phyloP scores from a whole-genome alignment of 805 yeast genomes.

The Saturnispora gosingensis region DNA sequence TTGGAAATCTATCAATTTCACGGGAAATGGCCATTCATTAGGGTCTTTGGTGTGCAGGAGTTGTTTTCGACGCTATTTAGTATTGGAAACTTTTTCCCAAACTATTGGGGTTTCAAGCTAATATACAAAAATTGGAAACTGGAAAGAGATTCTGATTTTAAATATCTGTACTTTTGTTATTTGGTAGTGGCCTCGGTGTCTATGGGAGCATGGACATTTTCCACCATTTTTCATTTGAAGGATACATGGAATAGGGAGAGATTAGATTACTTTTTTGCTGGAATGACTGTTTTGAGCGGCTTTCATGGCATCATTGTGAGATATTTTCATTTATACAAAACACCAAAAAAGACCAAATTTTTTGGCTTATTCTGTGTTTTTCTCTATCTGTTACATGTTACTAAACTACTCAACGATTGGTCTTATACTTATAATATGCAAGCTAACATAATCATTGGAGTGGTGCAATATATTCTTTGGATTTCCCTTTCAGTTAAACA shows the following conservation, averaged over 20 bases:
- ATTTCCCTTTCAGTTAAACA: conserved; percentile 27
- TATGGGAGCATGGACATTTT: conserved; percentile 81
- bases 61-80: conserved; percentile 73
- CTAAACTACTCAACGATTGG: conserved; percentile 64
- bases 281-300: conserved; percentile 74
- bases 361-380: conserved; percentile 35
- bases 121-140: conserved; percentile 19
- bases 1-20: conserved; percentile 74
- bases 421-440: conserved; percentile 91
- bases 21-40: conserved; percentile 93
- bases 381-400: conserved; percentile 56
- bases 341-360: conserved; percentile 24
- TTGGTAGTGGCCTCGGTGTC: conserved; percentile 52
- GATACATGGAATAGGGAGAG: conserved; percentile 75
- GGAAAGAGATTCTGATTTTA: conserved; percentile 19
- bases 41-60: conserved; percentile 80
- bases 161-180: conserved; percentile 30
- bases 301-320: conserved; percentile 61
- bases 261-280: conserved; percentile 88
- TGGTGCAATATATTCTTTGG: conserved; percentile 61
- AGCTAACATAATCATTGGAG: conserved; percentile 73
- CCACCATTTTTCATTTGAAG: conserved; percentile 80
- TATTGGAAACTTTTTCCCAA: conserved; percentile 59
- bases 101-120: conserved; percentile 37
- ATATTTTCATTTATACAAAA: conserved; percentile 46